These are phyloP conservation scores for Aureobasidium namibiae DNA, from an alignment of 2,329 filamentous ascomycete species.

Conservation along the genomic window DNA sequence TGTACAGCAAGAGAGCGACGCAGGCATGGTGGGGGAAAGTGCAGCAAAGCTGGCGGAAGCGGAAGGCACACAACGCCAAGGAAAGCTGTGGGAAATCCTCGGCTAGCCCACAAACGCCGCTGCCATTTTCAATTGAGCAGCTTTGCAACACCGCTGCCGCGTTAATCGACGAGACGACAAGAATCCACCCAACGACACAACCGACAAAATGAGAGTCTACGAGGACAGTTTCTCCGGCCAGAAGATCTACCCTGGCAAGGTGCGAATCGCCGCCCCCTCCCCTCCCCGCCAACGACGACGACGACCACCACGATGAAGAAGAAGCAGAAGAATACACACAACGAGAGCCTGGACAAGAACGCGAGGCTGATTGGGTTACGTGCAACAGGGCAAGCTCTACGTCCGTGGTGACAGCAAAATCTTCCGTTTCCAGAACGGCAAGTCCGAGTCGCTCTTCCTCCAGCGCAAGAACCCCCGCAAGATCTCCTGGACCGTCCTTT, in stretches of 20 bases:
- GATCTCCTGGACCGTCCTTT: conserved; percentile 97
- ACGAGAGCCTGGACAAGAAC: conserved; percentile 8
- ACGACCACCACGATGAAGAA: not conserved
- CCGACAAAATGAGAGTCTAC: conserved; percentile 61
- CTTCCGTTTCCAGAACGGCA: conserved; percentile 99
- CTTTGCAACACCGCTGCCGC: conserved; percentile 5
- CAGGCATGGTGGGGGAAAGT: not conserved
- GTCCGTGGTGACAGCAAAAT: conserved; percentile 99
- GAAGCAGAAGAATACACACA: not conserved
- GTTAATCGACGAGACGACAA: conserved; percentile 7
- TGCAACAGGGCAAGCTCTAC: conserved; percentile 90
- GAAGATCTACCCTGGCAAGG: conserved; percentile 76
- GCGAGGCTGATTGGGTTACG: conserved; percentile 13
- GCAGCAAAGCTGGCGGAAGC: not conserved
- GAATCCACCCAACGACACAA: conserved; percentile 12
- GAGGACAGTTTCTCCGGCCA: conserved; percentile 69
- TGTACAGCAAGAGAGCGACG: too few relatives aligned
- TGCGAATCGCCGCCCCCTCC: conserved; percentile 37
- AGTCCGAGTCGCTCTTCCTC: conserved; percentile 98
- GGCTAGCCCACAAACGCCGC: not conserved
- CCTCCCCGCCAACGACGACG: not conserved
- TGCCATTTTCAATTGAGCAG: conserved; percentile 1
- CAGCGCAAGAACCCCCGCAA: conserved; percentile 99
- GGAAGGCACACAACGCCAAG: not conserved
- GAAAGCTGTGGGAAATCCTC: not conserved